A percentile compares a stretch with the other conserved stretches of the same genome.
These are phyloP conservation scores for Podospora comata DNA, from an alignment of 495 filamentous ascomycete genomes.

Conservation along the genomic window DNA sequence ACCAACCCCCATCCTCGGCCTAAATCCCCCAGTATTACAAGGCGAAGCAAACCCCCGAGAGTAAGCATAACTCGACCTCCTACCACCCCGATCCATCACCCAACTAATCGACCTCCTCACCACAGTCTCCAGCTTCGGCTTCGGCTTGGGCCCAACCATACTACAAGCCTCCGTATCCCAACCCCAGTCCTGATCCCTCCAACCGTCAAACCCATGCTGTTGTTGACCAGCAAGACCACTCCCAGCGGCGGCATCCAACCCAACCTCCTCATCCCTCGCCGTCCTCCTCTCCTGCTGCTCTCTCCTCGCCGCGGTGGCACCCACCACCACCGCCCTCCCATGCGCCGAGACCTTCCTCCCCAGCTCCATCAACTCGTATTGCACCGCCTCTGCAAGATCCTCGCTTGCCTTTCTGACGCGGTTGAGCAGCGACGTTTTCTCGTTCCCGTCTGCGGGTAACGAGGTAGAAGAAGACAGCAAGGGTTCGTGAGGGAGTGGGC, in stretches of 20 bases:
- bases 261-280: slow-evolving; percentile 13
- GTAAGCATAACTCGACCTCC: background rate
- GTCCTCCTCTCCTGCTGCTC: background rate
- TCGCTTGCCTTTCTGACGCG: slow-evolving; percentile 17
- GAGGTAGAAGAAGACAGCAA: slow-evolving; percentile 1
- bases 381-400: slow-evolving; percentile 12
- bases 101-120: background rate
- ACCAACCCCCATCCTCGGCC: background rate
- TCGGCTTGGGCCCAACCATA: background rate
- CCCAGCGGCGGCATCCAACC: background rate
- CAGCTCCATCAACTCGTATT: slow-evolving; percentile 18
- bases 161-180: background rate
- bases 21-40: background rate
- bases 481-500: slow-evolving; percentile 10
- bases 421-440: slow-evolving; percentile 7
- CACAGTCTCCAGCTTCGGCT: background rate
- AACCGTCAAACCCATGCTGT: background rate
- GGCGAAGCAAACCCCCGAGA: background rate
- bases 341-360: slow-evolving; percentile 11
- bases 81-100: background rate
- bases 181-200: background rate
- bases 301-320: background rate
- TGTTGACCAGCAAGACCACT: background rate
- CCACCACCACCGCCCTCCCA: slow-evolving; percentile 1
- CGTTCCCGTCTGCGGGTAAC: slow-evolving; percentile 2